Percentiles rank a stretch among this genome's conserved stretches.
Conservation (phyloP, 768 basidiomycete genomes). For the Tylopilus sp. region DNA sequence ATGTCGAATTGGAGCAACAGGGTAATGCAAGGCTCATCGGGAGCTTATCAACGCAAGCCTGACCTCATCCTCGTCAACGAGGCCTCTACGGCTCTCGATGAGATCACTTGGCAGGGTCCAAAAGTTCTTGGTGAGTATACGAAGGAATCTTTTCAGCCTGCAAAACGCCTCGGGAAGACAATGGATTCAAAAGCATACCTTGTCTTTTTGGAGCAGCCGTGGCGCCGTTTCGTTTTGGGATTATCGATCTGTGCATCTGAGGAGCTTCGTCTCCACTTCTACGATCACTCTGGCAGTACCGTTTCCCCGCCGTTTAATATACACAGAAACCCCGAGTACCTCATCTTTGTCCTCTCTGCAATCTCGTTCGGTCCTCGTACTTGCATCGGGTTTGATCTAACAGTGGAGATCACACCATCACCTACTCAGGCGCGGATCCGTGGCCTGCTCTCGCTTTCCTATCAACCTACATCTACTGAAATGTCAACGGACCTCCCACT, state of each 20-base stretch:
- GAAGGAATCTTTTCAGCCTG: not conserved
- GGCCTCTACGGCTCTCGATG: not conserved
- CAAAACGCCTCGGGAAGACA: not conserved
- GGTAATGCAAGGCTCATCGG: not conserved
- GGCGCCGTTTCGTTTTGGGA: not conserved
- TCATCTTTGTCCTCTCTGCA: not conserved
- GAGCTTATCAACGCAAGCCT: not conserved
- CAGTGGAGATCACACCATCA: not conserved
- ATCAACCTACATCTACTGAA: no score
- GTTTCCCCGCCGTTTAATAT: not conserved
- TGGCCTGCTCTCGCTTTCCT: not conserved
- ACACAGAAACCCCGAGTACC: not conserved
- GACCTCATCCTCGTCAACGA: not conserved
- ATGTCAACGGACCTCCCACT: no score
- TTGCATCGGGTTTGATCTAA: not conserved
- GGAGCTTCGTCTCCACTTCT: not conserved
- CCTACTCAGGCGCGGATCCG: not conserved
- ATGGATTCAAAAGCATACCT: not conserved
- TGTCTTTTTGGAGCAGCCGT: not conserved
- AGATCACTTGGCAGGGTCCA: not conserved
- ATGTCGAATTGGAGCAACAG: not conserved
- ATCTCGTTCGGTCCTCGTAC: not conserved
- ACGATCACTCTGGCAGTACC: no score
- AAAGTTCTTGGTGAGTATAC: not conserved
- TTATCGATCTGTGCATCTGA: not conserved